Evolutionary conservation across 768 basidiomycete species (phyloP), one percentile per base, ranked within the genome.

Genomic region (Coprinopsis cinerea): DNA sequence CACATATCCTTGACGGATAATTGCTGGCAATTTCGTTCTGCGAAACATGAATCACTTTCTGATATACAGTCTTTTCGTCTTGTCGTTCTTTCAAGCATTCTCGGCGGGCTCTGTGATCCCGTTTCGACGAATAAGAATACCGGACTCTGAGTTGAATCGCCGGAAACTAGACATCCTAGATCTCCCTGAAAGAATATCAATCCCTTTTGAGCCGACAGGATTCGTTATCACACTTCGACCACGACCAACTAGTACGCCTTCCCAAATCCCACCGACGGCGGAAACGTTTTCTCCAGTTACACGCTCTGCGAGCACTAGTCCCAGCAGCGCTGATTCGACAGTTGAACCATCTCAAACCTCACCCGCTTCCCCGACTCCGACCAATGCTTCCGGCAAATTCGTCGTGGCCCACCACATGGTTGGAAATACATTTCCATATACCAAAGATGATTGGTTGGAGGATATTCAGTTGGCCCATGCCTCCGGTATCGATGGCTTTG

Each of bases 351-450:
- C 23, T 43, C 41, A 43, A 43, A 10, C 41, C 18, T 18, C 41
- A 17, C 5, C 18, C 9, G 7, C 37, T 10, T 13, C 37, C 37
- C 18, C 37, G 6, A 32, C 15, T 7, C 44, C 13, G 6, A 23
- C 4, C n/a, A 18, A 6, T 4, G 27, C 25, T 28, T n/a, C 27
- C 15, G 27, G 26, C n/a, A 74, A 81, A 71, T 72, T 71, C 58
- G 78, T 82, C 17, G 70, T 81, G 1, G 75, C 77, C 6, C 81
- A 83, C 55, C 72, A 76, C 54, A 82, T 83, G 71, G 73, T 85
- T 25, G 85, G 85, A 27, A 87, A 87, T 55, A 73, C 81, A 2
- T 83, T 78, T 63, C 76, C 81, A 1, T 87, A 84, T 62, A 77
- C 62, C 5, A 48, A 67, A 14, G 56, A 69, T 50, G 72, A 76